Conservation (phyloP, 345 rosid genomes). For the Pistacia atlantica region DNA sequence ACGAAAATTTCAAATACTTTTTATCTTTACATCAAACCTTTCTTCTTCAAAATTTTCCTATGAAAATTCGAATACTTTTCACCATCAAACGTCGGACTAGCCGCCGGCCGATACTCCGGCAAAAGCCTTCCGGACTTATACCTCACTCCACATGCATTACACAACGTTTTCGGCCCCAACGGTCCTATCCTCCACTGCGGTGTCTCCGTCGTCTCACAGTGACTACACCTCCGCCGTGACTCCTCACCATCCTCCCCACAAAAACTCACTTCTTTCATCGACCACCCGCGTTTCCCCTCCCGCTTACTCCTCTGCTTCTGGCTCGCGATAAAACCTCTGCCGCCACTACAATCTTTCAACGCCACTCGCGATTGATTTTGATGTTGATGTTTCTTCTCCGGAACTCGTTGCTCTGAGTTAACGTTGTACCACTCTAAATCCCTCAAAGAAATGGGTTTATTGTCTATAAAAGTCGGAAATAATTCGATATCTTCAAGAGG, state of each 20-base stretch:
- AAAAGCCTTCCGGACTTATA: conserved; percentile 46
- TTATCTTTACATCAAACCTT: background rate
- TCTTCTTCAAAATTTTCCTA: conserved; percentile 18
- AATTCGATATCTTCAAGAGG: background rate
- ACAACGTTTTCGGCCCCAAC: conserved; percentile 45
- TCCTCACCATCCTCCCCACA: background rate
- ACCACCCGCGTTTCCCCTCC: background rate
- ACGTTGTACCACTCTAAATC: no score
- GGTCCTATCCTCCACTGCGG: conserved; percentile 56
- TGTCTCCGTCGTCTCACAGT: conserved; percentile 33
- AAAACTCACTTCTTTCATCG: background rate
- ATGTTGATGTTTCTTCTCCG: background rate
- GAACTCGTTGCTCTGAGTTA: background rate
- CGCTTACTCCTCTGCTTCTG: background rate
- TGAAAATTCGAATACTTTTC: conserved; percentile 46
- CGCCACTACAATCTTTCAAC: background rate
- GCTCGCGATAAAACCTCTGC: background rate
- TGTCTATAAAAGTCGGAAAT: no score
- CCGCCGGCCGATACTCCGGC: conserved; percentile 54
- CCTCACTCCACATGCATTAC: conserved; percentile 53
- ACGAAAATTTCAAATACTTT: background rate
- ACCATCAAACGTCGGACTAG: conserved; percentile 47
- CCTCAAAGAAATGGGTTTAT: no score
- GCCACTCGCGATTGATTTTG: background rate
- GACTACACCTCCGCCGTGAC: conserved; percentile 31